phyloP scores from a whole-genome alignment of 768 basidiomycete species.

The Rhizopogon roseolus region DNA sequence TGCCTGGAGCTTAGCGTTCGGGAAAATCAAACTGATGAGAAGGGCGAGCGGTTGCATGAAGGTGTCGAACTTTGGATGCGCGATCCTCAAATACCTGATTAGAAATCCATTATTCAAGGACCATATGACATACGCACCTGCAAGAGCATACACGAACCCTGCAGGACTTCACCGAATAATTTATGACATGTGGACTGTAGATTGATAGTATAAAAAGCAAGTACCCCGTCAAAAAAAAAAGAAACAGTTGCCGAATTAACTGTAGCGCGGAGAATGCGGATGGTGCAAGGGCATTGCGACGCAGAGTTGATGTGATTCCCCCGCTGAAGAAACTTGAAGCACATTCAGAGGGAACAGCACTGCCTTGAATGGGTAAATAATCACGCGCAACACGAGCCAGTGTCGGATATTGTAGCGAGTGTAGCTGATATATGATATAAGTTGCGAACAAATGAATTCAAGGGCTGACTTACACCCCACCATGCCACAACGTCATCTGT shows the following conservation, averaged over 20 bases:
- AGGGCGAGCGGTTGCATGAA: slow-evolving; percentile 6
- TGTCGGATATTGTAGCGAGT: slow-evolving; percentile 13
- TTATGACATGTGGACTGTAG: slow-evolving; percentile 19
- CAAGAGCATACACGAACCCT: slow-evolving; percentile 2
- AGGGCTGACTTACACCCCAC: no score
- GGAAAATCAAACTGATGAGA: slow-evolving; percentile 12
- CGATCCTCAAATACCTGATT: slow-evolving; percentile 24
- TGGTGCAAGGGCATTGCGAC: slow-evolving; percentile 16
- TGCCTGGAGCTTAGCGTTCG: slow-evolving; percentile 12
- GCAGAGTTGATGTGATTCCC: slow-evolving; percentile 17
- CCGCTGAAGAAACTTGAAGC: slow-evolving; percentile 24
- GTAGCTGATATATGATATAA: not conserved
- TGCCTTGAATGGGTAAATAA: slow-evolving; percentile 21
- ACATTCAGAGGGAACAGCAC: slow-evolving; percentile 17
- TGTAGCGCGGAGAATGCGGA: slow-evolving; percentile 15
- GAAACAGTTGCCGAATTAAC: no score
- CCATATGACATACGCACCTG: slow-evolving; percentile 2
- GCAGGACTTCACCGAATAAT: not conserved
- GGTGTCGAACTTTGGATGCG: slow-evolving; percentile 23
- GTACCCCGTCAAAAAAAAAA: no score
- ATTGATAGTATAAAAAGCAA: no score
- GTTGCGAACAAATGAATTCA: no score
- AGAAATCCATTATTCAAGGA: slow-evolving; percentile 19
- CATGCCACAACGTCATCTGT: no score
- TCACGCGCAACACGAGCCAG: slow-evolving; percentile 9